Evolutionary conservation across 2,329 filamentous ascomycete species (phyloP).

Genomic region (Aspergillus alliaceus): DNA sequence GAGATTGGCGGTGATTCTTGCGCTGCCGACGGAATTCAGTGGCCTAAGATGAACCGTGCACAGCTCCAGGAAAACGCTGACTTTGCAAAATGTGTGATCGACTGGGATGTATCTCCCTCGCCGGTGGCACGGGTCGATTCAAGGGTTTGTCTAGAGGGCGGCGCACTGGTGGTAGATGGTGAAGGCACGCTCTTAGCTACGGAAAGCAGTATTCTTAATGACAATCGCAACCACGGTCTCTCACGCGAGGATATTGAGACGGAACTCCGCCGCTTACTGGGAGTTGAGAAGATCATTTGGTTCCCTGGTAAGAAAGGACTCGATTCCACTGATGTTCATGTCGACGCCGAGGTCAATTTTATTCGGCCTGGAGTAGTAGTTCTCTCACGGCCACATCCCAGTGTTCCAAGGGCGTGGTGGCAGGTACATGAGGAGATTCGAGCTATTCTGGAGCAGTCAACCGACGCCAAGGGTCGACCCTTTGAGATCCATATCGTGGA

Average conservation of each 20-base stretch:
- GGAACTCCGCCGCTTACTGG: slow-evolving; percentile 26
- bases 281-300: slow-evolving; percentile 34
- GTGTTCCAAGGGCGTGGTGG: slow-evolving; percentile 13
- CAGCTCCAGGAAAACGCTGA: slow-evolving; percentile 14
- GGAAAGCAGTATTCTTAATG: slow-evolving; percentile 26
- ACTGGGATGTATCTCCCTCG: slow-evolving; percentile 5
- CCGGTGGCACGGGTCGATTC: slow-evolving; percentile 17
- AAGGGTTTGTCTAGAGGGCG: slow-evolving; percentile 28
- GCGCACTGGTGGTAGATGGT: slow-evolving; percentile 35
- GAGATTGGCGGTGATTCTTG: slow-evolving; percentile 12
- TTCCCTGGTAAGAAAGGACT: slow-evolving; percentile 29
- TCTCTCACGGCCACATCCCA: slow-evolving; percentile 21
- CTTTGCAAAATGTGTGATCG: slow-evolving; percentile 16
- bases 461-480: slow-evolving; percentile 23
- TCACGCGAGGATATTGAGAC: slow-evolving; percentile 23
- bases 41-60: slow-evolving; percentile 11
- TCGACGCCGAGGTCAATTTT: slow-evolving; percentile 21
- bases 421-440: slow-evolving; percentile 22
- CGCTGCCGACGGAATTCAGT: slow-evolving; percentile 11
- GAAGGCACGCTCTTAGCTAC: neutral
- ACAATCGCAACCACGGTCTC: slow-evolving; percentile 29
- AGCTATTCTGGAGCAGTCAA: slow-evolving; percentile 9
- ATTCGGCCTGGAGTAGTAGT: slow-evolving; percentile 23
- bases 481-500: slow-evolving; percentile 23
- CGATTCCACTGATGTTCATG: slow-evolving; percentile 36